These are phyloP conservation scores for Gastrolobium villosum DNA, from an alignment of 306 rosid genomes.

Conservation along the genomic window DNA sequence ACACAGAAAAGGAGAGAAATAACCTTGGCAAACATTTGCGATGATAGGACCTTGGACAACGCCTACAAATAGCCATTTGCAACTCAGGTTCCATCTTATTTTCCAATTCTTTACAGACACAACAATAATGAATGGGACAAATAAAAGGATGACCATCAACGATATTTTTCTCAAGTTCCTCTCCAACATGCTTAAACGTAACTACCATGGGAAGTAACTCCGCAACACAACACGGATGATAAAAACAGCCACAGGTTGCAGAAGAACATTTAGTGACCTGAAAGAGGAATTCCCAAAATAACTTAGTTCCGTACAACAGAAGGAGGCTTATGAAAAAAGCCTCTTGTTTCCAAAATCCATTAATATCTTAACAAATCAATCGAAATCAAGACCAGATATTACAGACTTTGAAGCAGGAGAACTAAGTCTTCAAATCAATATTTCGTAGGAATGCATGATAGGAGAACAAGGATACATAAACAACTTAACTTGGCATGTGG, in stretches of 20 bases:
- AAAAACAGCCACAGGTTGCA: slow-evolving; percentile 83
- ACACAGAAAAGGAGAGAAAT: background rate
- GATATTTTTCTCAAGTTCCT: slow-evolving; percentile 69
- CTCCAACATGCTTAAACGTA: slow-evolving; percentile 47
- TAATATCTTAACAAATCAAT: slow-evolving; percentile 1
- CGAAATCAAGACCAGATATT: slow-evolving; percentile 3
- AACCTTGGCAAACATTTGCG: slow-evolving; percentile 81
- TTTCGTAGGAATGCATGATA: too few relatives aligned
- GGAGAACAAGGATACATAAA: too few relatives aligned
- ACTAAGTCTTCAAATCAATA: slow-evolving; percentile 22
- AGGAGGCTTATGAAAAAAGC: background rate
- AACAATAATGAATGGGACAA: slow-evolving; percentile 89
- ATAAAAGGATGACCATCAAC: slow-evolving; percentile 66
- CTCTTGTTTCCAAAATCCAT: slow-evolving; percentile 23
- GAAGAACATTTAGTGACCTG: slow-evolving; percentile 82
- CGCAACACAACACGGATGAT: slow-evolving; percentile 85
- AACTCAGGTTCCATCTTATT: slow-evolving; percentile 56
- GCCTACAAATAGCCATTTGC: slow-evolving; percentile 80
- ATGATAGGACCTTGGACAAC: slow-evolving; percentile 80
- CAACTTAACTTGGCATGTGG: too few relatives aligned
- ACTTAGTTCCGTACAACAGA: slow-evolving; percentile 46
- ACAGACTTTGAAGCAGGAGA: slow-evolving; percentile 29
- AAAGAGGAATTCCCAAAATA: slow-evolving; percentile 41
- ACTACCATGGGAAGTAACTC: slow-evolving; percentile 60
- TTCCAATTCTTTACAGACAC: slow-evolving; percentile 72